Evolutionary conservation across 805 yeast species (phyloP).

Genomic region (Starmerella riodocensis): DNA sequence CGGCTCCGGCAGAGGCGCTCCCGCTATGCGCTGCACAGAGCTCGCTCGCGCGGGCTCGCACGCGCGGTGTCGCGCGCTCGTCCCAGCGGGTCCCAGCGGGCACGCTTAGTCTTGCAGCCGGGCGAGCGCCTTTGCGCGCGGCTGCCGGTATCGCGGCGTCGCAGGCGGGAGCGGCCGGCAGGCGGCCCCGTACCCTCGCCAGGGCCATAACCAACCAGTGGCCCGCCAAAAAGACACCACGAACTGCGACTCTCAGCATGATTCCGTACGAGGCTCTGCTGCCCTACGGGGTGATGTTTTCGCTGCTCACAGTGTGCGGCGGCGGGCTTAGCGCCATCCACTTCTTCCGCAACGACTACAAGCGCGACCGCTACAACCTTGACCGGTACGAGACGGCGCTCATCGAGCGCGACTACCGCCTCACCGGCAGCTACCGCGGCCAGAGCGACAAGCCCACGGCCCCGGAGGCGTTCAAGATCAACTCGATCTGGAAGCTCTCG

Average conservation of each 20-base stretch:
- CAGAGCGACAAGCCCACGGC: conserved; percentile 56
- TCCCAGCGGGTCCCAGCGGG: too few relatives aligned
- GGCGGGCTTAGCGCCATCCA: conserved; percentile 36
- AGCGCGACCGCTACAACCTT: conserved; percentile 40
- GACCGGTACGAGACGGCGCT: conserved; percentile 40
- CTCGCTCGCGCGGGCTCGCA: too few relatives aligned
- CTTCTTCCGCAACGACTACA: conserved; percentile 36
- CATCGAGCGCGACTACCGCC: conserved; percentile 62
- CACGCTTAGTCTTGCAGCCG: too few relatives aligned
- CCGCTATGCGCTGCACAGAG: too few relatives aligned
- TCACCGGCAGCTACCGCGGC: conserved; percentile 63
- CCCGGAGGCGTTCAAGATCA: conserved; percentile 66
- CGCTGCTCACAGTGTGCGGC: conserved; percentile 41
- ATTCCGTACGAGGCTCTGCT: conserved; percentile 59
- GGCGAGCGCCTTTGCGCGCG: too few relatives aligned
- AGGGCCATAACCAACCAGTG: not conserved
- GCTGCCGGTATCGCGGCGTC: too few relatives aligned
- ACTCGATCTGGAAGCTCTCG: conserved; percentile 34
- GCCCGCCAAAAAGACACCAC: not conserved
- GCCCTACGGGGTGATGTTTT: conserved; percentile 47
- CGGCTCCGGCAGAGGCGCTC: too few relatives aligned
- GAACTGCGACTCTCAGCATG: conserved; percentile 26
- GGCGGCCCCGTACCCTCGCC: too few relatives aligned
- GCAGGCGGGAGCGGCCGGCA: too few relatives aligned
- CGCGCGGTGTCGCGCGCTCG: too few relatives aligned